Base-by-base conservation (phyloP, 441 rosid species). In the Croton laevigatus region DNA sequence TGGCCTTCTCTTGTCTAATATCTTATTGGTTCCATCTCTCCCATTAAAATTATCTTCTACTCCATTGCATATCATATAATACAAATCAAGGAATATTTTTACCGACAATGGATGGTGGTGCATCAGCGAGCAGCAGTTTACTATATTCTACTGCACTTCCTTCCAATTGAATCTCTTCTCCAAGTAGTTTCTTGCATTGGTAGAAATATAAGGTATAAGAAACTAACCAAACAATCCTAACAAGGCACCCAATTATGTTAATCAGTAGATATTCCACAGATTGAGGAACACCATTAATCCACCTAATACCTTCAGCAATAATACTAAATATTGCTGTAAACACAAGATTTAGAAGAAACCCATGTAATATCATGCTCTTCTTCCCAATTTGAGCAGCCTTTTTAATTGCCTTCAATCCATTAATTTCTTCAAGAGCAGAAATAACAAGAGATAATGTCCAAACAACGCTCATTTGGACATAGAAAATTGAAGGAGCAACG, bases 301-400 rank as follows among this genome's bases (percentile, higher is more conserved):
- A 37, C 70, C 70, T 57, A 63, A 66, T 1, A n/a, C 64, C 64
- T 44, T 46, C 72, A 12, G 6, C 4, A 57, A 82, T 55, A 13
- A 73, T 60, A 5, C 36, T 22, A 44, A 20, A 12, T 48, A 79
- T 14, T 10, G 79, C 4, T 4, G 59, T 27, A 3, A 79, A 58
- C 59, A 77, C 44, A 61, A 85, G 59, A 79, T 81, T 82, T 76
- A 86, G 40, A 20, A 76, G 61, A 34, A 84, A 85, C 37, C 88
- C 88, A 19, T 71, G 78, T 14, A 73, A 58, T 45, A 71, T 62
- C 81, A 70, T 76, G 52, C 83, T 89, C 76, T 81, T 86, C 5
- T 77, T n/a, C n/a, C n/a, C 87, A 52, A 88, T 75, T 73, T 55
- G 64, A 52, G 80, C 82, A 36, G 93, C 93, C 83, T 83, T 82